phyloP scores from a whole-genome alignment of 345 rosid species.

The Eucalyptus pauciflora region DNA sequence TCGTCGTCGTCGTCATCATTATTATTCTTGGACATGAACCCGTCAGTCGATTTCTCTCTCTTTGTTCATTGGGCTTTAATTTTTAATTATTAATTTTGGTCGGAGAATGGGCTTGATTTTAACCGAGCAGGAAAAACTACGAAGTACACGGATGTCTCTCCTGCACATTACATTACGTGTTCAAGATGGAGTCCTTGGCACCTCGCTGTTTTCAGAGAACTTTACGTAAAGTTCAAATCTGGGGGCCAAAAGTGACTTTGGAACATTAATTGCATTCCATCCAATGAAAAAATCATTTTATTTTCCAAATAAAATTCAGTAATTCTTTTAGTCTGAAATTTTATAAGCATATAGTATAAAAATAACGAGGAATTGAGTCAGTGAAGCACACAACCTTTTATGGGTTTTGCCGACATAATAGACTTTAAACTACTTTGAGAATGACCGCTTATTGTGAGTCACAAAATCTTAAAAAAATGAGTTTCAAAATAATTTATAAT shows the following conservation, averaged over 20 bases:
- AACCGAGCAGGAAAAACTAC: neutral
- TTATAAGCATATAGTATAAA: neutral
- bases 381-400: neutral
- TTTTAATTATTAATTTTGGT: no score
- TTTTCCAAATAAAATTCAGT: neutral
- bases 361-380: neutral
- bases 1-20: no score
- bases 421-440: rapidly evolving
- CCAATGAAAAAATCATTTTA: neutral
- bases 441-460: rapidly evolving
- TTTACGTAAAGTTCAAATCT: neutral
- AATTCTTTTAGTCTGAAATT: neutral
- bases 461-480: rapidly evolving
- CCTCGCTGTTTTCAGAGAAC: neutral
- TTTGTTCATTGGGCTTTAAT: neutral
- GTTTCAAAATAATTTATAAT: no score
- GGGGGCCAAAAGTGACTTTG: neutral
- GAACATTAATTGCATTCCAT: neutral
- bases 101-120: neutral
- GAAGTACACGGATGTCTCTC: neutral
- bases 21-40: neutral
- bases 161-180: neutral
- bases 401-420: no score
- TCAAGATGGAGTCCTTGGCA: neutral
- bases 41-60: neutral